Evolutionary conservation across 2,329 filamentous ascomycete species (phyloP).

Genomic region (Talaromyces piceae): DNA sequence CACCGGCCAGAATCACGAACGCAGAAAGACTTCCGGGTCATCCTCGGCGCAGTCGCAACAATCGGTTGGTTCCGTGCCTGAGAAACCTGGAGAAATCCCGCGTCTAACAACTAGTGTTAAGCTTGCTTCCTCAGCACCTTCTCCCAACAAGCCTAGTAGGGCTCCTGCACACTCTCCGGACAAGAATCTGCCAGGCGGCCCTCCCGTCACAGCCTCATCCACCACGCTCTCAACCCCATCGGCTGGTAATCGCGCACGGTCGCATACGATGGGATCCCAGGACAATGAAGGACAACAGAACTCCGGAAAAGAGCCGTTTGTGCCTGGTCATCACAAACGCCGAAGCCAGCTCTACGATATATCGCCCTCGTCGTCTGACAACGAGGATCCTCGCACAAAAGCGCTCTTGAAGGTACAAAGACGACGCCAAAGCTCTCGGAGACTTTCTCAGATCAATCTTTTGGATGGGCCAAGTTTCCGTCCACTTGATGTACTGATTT

Average conservation of each 20-base stretch:
- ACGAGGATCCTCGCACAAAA: constrained; percentile 87
- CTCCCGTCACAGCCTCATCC: constrained; percentile 30
- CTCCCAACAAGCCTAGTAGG: constrained; percentile 42
- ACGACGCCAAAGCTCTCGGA: constrained; percentile 87
- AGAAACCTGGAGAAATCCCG: constrained; percentile 63
- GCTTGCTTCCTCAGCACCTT: constrained; percentile 46
- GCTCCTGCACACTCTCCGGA: constrained; percentile 47
- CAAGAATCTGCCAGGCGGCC: constrained; percentile 52
- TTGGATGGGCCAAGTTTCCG: constrained; percentile 79
- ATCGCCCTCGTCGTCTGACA: constrained; percentile 95
- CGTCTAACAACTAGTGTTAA: constrained; percentile 49
- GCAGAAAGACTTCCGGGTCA: constrained; percentile 86
- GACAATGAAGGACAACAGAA: constrained; percentile 65
- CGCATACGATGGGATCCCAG: constrained; percentile 88
- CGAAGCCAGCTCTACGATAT: constrained; percentile 93
- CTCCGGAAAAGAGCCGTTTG: constrained; percentile 54
- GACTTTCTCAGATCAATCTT: constrained; percentile 84
- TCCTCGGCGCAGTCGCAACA: constrained; percentile 75
- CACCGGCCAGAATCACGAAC: constrained; percentile 71
- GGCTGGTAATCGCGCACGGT: constrained; percentile 61
- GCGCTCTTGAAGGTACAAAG: constrained; percentile 86
- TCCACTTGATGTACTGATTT: constrained; percentile 88
- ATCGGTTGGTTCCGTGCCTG: constrained; percentile 62
- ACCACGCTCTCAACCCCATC: not conserved
- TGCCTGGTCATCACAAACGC: constrained; percentile 71